A percentile compares a stretch with the other conserved stretches of the same genome.
phyloP scores from a whole-genome alignment of 352 stramenopile species.

The Globisporangium ultimum region DNA sequence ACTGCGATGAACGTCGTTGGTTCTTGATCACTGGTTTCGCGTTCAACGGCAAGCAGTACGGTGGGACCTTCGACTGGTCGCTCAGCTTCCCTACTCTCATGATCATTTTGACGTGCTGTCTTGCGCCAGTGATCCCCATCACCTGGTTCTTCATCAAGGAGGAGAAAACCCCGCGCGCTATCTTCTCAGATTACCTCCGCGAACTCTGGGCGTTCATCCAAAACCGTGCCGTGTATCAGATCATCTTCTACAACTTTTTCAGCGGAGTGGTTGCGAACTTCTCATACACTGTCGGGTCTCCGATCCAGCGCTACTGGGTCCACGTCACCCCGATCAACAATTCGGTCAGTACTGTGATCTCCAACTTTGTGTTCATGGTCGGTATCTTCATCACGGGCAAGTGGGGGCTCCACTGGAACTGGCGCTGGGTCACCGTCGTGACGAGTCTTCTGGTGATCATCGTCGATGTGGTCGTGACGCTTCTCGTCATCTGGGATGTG shows the following conservation, averaged over 20 bases:
- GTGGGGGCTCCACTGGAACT: too few species aligned
- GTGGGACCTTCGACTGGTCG: conserved; percentile 44
- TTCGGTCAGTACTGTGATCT: conserved; percentile 30
- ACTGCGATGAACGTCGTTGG: conserved; percentile 40
- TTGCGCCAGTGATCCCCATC: conserved; percentile 28
- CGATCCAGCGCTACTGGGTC: conserved; percentile 35
- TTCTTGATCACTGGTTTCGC: conserved; percentile 38
- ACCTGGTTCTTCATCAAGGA: conserved; percentile 57
- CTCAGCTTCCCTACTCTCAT: conserved; percentile 43
- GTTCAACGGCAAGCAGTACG: conserved; percentile 52
- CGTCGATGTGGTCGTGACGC: too few species aligned
- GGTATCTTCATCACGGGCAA: too few species aligned
- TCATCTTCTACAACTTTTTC: conserved; percentile 38
- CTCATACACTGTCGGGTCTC: conserved; percentile 22
- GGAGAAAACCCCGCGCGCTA: conserved; percentile 26
- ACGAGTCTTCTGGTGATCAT: too few species aligned
- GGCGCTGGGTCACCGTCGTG: too few species aligned
- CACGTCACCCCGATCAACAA: conserved; percentile 31
- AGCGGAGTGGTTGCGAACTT: conserved; percentile 26
- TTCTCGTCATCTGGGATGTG: too few species aligned
- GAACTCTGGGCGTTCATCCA: conserved; percentile 20
- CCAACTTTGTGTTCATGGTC: conserved; percentile 4
- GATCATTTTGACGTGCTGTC: conserved; percentile 34
- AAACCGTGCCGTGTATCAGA: conserved; percentile 40
- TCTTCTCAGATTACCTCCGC: conserved; percentile 35